Percentiles rank a stretch among this genome's conserved stretches.
These are phyloP conservation scores for Pyrenophora tritici-repentis DNA, from an alignment of 2,329 filamentous ascomycete species.

Conservation along the genomic window DNA sequence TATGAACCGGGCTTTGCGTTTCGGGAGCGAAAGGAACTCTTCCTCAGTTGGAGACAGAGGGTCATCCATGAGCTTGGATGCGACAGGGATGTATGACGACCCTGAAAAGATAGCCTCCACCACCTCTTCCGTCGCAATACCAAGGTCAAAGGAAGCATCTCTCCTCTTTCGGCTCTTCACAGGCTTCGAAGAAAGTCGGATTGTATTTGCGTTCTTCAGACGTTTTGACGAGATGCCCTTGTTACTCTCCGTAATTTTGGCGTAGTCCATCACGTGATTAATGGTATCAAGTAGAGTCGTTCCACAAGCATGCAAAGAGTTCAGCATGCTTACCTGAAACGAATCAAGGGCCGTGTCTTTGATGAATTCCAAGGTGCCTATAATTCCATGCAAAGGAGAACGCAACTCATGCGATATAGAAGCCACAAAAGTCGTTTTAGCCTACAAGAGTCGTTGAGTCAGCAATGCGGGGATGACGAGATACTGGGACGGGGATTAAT, in stretches of 20 bases:
- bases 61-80: conserved; percentile 12
- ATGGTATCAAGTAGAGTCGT: conserved; percentile 56
- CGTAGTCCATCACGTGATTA: conserved; percentile 41
- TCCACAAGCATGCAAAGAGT: conserved; percentile 51
- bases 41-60: conserved; percentile 6
- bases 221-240: conserved; percentile 47
- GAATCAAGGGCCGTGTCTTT: conserved; percentile 50
- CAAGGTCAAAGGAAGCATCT: conserved; percentile 27
- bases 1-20: conserved; percentile 31
- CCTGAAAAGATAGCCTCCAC: conserved; percentile 35
- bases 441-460: conserved; percentile 12
- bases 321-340: conserved; percentile 54
- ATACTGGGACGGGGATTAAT: not conserved
- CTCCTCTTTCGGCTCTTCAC: conserved; percentile 28
- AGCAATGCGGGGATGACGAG: not conserved
- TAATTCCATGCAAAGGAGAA: conserved; percentile 48
- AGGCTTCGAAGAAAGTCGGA: conserved; percentile 38
- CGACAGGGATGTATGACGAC: conserved; percentile 39
- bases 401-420: conserved; percentile 60
- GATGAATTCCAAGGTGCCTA: conserved; percentile 57
- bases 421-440: conserved; percentile 59
- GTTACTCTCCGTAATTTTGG: conserved; percentile 30
- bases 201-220: conserved; percentile 35
- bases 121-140: conserved; percentile 29
- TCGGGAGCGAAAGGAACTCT: not conserved